Conservation (phyloP, 352 stramenopile species). For the Pythium grandisporangium region DNA sequence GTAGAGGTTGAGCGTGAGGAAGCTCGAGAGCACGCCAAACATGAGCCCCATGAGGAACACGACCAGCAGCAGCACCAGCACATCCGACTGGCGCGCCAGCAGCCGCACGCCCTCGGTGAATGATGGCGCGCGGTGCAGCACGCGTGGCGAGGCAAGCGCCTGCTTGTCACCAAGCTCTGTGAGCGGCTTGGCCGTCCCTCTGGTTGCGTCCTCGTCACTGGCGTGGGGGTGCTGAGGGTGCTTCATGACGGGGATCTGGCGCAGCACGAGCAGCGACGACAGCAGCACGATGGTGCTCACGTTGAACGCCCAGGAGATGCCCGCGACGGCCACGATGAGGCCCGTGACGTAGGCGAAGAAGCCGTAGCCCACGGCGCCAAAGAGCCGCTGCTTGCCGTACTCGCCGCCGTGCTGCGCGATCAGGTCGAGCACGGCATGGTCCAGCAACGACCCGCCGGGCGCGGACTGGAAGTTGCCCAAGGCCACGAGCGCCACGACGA, state of each 20-base stretch:
- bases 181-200: not conserved
- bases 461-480: constrained; percentile 54
- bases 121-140: constrained; percentile 16
- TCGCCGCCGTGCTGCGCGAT: constrained; percentile 59
- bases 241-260: constrained; percentile 43
- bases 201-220: not conserved
- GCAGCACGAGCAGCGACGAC: constrained; percentile 50
- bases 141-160: not conserved
- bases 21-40: constrained; percentile 77
- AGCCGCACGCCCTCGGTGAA: constrained; percentile 31
- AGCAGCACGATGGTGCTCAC: constrained; percentile 39
- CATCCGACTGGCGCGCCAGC: constrained; percentile 34
- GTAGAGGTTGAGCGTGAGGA: constrained; percentile 76
- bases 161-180: not conserved
- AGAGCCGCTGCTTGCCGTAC: constrained; percentile 79
- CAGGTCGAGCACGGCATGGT: constrained; percentile 62
- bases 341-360: constrained; percentile 57
- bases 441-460: constrained; percentile 51
- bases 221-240: constrained; percentile 13
- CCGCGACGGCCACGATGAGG: constrained; percentile 36
- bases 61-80: constrained; percentile 59
- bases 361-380: constrained; percentile 65
- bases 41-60: constrained; percentile 78
- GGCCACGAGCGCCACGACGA: constrained; percentile 39
- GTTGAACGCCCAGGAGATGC: constrained; percentile 77